Evolutionary conservation across 2,329 filamentous ascomycete genomes (phyloP).

Genomic region (Colletotrichum chrysophilum): DNA sequence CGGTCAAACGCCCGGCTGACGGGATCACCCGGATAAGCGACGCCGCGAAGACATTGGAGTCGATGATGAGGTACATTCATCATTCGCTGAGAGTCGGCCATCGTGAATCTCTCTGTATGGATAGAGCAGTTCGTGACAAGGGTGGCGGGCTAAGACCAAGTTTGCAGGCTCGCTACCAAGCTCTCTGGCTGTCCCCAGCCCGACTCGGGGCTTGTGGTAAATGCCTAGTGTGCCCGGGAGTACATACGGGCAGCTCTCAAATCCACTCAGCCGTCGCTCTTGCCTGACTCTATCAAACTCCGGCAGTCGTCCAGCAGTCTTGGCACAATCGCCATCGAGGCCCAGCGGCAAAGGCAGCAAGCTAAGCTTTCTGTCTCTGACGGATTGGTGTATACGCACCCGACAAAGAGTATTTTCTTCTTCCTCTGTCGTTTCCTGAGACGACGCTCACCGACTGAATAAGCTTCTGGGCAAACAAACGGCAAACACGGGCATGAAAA

Average conservation of each 20-base stretch:
- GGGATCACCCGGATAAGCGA: background rate
- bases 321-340: background rate
- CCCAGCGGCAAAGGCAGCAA: background rate
- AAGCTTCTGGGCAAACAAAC: background rate
- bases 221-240: background rate
- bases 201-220: background rate
- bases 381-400: background rate
- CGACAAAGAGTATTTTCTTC: background rate
- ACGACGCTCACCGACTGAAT: background rate
- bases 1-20: background rate
- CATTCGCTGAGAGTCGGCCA: background rate
- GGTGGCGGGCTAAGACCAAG: background rate
- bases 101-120: background rate
- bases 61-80: background rate
- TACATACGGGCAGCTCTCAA: background rate
- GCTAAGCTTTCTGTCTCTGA: background rate
- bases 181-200: background rate
- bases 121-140: background rate
- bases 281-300: background rate
- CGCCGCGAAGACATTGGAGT: background rate
- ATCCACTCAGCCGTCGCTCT: background rate
- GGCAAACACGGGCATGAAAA: background rate
- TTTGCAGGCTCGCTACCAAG: slow-evolving; percentile 7
- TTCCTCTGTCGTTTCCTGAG: background rate
- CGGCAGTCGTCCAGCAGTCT: background rate